These are phyloP conservation scores for Vanderwaltozyma polyspora DNA, from an alignment of 805 yeast genomes.

Conservation along the genomic window DNA sequence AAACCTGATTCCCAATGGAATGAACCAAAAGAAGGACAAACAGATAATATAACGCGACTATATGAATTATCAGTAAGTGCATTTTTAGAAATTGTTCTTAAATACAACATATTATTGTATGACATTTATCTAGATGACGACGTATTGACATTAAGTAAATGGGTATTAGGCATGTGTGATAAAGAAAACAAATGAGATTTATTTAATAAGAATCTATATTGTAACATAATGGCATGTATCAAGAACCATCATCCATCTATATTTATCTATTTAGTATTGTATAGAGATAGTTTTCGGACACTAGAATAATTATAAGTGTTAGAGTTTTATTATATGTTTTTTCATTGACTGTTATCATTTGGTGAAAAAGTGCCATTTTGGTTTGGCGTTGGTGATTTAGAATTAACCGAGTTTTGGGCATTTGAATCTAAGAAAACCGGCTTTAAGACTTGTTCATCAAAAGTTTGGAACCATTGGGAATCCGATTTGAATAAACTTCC, in stretches of 20 bases:
- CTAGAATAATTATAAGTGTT: too few relatives aligned
- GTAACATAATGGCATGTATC: too few relatives aligned
- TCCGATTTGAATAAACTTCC: constrained; percentile 22
- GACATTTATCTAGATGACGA: constrained; percentile 53
- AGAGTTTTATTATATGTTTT: too few relatives aligned
- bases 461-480: constrained; percentile 83
- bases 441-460: constrained; percentile 87
- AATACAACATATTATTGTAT: constrained; percentile 51
- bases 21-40: constrained; percentile 15
- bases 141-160: constrained; percentile 56
- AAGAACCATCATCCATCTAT: too few relatives aligned
- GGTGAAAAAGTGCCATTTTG: too few relatives aligned
- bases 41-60: constrained; percentile 40
- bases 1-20: constrained; percentile 3
- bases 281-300: too few relatives aligned
- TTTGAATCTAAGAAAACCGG: constrained; percentile 68
- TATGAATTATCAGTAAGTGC: constrained; percentile 57
- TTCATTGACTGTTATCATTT: too few relatives aligned
- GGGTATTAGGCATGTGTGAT: constrained; percentile 48
- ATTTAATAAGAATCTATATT: background rate
- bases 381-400: too few relatives aligned
- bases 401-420: too few relatives aligned
- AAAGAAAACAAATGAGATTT: constrained; percentile 1
- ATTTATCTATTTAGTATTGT: too few relatives aligned
- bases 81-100: constrained; percentile 52